phyloP scores from a whole-genome alignment of 805 yeast species.

The Pichia rugopelliculosa region DNA sequence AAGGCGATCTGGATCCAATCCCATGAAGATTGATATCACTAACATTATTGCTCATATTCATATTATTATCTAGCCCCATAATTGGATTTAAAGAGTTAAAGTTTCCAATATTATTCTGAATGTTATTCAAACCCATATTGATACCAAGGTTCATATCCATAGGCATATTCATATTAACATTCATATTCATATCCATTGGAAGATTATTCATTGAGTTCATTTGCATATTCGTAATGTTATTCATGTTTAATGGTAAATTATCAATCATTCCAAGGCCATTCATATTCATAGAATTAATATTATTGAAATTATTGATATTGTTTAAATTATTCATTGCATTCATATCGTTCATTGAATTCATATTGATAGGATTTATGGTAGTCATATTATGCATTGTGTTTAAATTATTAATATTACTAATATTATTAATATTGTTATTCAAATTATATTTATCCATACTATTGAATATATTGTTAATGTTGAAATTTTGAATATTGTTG shows the following conservation, averaged over 20 bases:
- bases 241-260: not conserved
- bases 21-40: not conserved
- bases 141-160: not conserved
- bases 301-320: conserved; percentile 1
- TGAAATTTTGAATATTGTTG: not conserved
- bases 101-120: not conserved
- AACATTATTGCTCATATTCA: not conserved
- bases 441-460: not conserved
- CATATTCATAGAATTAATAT: not conserved
- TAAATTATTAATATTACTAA: not conserved
- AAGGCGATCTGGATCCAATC: not conserved
- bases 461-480: not conserved
- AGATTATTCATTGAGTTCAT: not conserved
- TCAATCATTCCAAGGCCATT: not conserved
- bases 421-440: not conserved
- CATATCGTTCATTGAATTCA: not conserved
- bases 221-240: conserved; percentile 4
- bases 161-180: conserved; percentile 3
- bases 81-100: not conserved
- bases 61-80: conserved; percentile 1
- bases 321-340: not conserved
- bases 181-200: not conserved
- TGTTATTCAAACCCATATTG: not conserved
- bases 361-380: not conserved
- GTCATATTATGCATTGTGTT: not conserved